phyloP scores from a whole-genome alignment of 805 yeast genomes.

The Metschnikowia chrysomelidarum region DNA sequence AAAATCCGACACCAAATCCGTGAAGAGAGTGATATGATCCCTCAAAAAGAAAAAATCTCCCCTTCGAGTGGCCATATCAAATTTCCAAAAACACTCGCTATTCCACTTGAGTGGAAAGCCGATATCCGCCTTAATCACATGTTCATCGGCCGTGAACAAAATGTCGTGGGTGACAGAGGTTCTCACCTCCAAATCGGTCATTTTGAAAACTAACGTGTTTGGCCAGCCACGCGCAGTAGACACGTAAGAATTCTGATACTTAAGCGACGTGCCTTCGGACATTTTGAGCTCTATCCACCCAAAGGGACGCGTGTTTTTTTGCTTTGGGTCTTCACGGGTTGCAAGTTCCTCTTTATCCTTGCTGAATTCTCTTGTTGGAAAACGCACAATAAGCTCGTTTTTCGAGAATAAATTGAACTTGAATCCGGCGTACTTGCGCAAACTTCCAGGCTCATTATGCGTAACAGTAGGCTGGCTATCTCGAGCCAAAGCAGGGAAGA shows the following conservation, averaged over 20 bases:
- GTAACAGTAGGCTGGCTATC: constrained; percentile 43
- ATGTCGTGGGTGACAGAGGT: constrained; percentile 90
- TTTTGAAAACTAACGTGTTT: constrained; percentile 43
- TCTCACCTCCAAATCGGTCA: constrained; percentile 61
- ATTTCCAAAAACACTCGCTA: constrained; percentile 67
- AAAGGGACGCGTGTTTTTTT: constrained; percentile 47
- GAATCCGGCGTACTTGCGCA: constrained; percentile 57
- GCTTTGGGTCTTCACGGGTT: constrained; percentile 9
- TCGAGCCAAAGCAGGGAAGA: constrained; percentile 66
- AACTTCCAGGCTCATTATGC: constrained; percentile 41
- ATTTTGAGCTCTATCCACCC: constrained; percentile 88
- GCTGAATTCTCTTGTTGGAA: constrained; percentile 83
- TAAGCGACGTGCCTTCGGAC: constrained; percentile 49
- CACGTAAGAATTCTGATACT: constrained; percentile 47
- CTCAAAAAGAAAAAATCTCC: constrained; percentile 65
- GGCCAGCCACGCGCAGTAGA: constrained; percentile 58
- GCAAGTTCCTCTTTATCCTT: constrained; percentile 51
- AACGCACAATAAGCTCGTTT: constrained; percentile 66
- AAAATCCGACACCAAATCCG: constrained; percentile 77
- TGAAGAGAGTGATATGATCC: constrained; percentile 73
- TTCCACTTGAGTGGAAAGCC: constrained; percentile 84
- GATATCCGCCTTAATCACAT: constrained; percentile 52
- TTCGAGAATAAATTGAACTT: constrained; percentile 51
- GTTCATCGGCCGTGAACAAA: constrained; percentile 59
- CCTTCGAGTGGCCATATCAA: constrained; percentile 51